phyloP scores from a whole-genome alignment of 345 rosid genomes.

The Xanthoceras sorbifolium region DNA sequence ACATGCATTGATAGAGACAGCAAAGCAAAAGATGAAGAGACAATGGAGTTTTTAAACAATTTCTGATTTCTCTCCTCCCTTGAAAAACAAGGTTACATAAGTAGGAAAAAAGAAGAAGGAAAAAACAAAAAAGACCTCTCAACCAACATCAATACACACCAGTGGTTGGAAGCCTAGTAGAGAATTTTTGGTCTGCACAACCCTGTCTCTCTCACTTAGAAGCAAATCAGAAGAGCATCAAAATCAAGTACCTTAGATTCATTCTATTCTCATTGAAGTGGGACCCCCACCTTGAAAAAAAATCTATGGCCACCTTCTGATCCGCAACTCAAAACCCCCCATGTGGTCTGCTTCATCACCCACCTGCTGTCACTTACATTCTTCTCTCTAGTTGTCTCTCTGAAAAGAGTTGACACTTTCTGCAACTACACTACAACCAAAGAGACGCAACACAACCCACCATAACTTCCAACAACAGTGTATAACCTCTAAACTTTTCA shows the following conservation, averaged over 20 bases:
- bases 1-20: slow-evolving; percentile 10
- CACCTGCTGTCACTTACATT: neutral
- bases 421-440: neutral
- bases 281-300: neutral
- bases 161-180: neutral
- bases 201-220: neutral
- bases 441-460: neutral
- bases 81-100: slow-evolving; percentile 19
- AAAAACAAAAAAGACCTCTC: slow-evolving; percentile 28
- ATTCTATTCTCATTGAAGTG: neutral
- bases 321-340: neutral
- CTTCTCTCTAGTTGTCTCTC: neutral
- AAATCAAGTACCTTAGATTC: slow-evolving; percentile 23
- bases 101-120: no score
- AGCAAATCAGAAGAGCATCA: neutral
- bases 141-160: slow-evolving; percentile 20
- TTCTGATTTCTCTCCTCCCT: slow-evolving; percentile 10
- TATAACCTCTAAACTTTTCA: neutral
- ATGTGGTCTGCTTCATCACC: slow-evolving; percentile 21
- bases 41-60: neutral
- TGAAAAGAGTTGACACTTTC: slow-evolving; percentile 3
- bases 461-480: neutral
- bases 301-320: neutral
- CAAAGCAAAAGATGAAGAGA: slow-evolving; percentile 9
- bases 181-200: no score